Conservation (phyloP, 768 basidiomycete species). For the Lepiota venenata region DNA sequence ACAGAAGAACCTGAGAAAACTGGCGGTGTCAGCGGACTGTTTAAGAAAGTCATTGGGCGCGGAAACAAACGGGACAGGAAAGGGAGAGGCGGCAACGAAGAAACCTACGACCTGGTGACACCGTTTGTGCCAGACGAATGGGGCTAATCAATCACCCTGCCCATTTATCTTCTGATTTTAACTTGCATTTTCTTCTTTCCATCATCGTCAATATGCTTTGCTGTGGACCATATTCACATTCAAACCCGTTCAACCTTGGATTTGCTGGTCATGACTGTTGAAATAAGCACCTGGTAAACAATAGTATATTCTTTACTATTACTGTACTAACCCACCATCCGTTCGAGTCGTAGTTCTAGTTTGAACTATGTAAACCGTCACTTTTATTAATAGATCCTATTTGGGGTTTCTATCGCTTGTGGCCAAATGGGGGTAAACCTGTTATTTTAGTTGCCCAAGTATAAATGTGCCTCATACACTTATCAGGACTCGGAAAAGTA, state of each 20-base stretch:
- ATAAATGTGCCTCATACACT: too few relatives aligned
- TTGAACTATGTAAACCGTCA: too few relatives aligned
- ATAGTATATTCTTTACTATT: too few relatives aligned
- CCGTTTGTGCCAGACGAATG: constrained; percentile 78
- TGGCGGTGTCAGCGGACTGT: constrained; percentile 40
- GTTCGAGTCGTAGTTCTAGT: too few relatives aligned
- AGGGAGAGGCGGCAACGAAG: constrained; percentile 62
- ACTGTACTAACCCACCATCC: too few relatives aligned
- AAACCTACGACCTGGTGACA: constrained; percentile 79
- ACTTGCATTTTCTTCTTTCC: constrained; percentile 4
- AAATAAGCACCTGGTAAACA: neutral
- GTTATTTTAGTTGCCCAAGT: too few relatives aligned
- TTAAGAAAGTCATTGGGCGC: constrained; percentile 61
- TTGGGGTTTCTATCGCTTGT: too few relatives aligned
- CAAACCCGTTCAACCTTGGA: too few relatives aligned
- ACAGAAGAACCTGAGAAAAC: constrained; percentile 34
- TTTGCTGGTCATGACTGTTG: neutral
- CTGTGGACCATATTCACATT: neutral
- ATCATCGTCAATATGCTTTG: neutral
- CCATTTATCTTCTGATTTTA: neutral
- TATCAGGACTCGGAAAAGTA: too few relatives aligned
- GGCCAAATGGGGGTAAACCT: too few relatives aligned
- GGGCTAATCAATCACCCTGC: constrained; percentile 36
- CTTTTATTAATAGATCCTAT: too few relatives aligned
- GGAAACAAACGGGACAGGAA: constrained; percentile 39